These are phyloP conservation scores for Trichoderma sp. DNA, from an alignment of 2,329 filamentous ascomycete genomes.

Conservation along the genomic window DNA sequence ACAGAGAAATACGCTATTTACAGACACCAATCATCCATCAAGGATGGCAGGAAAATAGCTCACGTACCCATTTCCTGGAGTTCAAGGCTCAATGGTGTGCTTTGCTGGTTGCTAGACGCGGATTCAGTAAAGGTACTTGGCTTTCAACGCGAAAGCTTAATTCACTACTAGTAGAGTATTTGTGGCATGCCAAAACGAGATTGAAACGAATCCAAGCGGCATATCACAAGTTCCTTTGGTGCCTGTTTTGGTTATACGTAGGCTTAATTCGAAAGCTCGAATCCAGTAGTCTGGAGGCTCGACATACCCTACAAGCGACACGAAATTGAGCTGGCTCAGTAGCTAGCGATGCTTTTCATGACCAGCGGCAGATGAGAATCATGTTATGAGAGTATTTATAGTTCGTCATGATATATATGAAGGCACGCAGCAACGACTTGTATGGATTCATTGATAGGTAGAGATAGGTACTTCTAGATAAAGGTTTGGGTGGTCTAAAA, in stretches of 20 bases:
- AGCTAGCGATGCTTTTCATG: too few relatives aligned
- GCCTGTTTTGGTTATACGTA: not conserved
- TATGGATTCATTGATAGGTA: not conserved
- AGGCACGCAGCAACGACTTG: too few relatives aligned
- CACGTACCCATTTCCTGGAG: not conserved
- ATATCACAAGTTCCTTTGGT: too few relatives aligned
- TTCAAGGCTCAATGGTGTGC: not conserved
- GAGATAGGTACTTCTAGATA: not conserved
- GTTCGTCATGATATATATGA: too few relatives aligned
- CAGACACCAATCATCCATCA: not conserved
- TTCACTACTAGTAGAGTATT: too few relatives aligned
- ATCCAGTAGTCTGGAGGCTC: not conserved
- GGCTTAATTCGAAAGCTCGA: not conserved
- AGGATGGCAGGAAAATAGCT: conserved; percentile 1
- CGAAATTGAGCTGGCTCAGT: not conserved
- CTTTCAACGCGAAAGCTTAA: not conserved
- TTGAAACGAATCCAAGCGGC: not conserved
- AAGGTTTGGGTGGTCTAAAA: not conserved
- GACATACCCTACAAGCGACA: not conserved
- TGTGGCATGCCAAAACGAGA: not conserved
- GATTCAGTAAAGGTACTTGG: not conserved
- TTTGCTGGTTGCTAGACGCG: not conserved
- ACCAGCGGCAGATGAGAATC: not conserved
- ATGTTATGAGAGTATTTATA: too few relatives aligned
- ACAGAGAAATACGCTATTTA: not conserved